These are phyloP conservation scores for Phytophthora capsici DNA, from an alignment of 352 stramenopile genomes.

Conservation along the genomic window DNA sequence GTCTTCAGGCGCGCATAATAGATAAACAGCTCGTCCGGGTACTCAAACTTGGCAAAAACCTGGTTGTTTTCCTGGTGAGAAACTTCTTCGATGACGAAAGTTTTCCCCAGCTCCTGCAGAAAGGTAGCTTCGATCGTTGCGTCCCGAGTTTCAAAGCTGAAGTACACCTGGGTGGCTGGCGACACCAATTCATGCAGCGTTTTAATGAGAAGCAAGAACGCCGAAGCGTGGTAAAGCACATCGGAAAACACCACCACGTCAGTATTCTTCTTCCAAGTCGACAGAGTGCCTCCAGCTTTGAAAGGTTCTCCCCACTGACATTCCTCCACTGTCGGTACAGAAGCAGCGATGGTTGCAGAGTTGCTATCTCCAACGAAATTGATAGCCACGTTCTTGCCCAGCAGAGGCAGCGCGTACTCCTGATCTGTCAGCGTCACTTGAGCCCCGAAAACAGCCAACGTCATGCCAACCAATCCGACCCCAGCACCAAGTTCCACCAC, in stretches of 20 bases:
- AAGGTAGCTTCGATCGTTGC: constrained; percentile 47
- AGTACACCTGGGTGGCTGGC: constrained; percentile 39
- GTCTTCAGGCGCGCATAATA: constrained; percentile 41
- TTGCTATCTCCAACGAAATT: constrained; percentile 41
- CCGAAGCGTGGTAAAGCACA: constrained; percentile 53
- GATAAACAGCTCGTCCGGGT: constrained; percentile 53
- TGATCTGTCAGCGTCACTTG: constrained; percentile 57
- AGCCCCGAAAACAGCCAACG: constrained; percentile 48
- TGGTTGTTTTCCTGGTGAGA: constrained; percentile 15
- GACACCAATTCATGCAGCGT: constrained; percentile 41
- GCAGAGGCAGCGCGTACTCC: constrained; percentile 54
- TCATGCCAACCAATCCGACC: constrained; percentile 60
- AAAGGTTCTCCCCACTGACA: constrained; percentile 52
- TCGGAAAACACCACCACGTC: constrained; percentile 62
- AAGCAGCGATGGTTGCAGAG: neutral
- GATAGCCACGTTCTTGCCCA: constrained; percentile 50
- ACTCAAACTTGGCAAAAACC: constrained; percentile 44
- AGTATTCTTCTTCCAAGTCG: constrained; percentile 28
- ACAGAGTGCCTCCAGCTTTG: constrained; percentile 23
- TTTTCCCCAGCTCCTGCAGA: constrained; percentile 33
- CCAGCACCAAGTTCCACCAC: constrained; percentile 56
- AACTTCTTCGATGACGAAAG: constrained; percentile 39
- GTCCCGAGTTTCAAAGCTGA: constrained; percentile 58
- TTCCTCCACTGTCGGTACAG: constrained; percentile 34
- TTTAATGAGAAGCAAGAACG: constrained; percentile 43